Base-by-base conservation (phyloP, 768 basidiomycete species). In the Boletus edulis region DNA sequence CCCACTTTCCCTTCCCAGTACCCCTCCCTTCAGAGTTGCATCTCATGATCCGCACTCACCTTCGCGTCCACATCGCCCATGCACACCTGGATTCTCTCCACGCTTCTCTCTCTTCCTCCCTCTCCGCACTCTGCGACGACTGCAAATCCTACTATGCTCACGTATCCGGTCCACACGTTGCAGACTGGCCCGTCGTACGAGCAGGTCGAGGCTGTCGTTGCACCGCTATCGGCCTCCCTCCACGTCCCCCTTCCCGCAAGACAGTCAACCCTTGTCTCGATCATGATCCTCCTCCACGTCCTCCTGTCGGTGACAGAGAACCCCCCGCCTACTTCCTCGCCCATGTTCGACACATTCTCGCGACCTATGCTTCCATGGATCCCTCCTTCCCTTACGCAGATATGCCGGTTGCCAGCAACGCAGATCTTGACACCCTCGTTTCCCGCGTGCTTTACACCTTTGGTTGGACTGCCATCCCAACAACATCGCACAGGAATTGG, bases 101-200 rank as follows among this genome's bases (percentile, higher is more conserved):
- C 18, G 55, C 65, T 24, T 77, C 78, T 41, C 73, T 84, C 43
- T 58, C 53, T 1, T 54, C 54, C 45, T 18, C 67, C 9, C 65
- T 72, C 44, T 35, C 56, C 3, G 53, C 60, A 43, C 74, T 83
- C 57, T 82, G 80, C 61, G 62, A 74, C 34, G 76, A 82, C 53
- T 82, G 80, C 65, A 69, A 74, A 58, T 71, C 75, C 18, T 83
- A 80, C 63, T 76, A 82, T 61, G 66, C 78, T 20, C 79, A 81
- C 54, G 79, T 84, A 24, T 83, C 77, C 57, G 82, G 82, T 1
- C 70, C 71, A 31, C 76, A 79, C 55, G 70, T 82, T 10, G 81
- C 78, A 64, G 73, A 78, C 44, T 84, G 82, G 82, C 77, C 78
- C 42, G 76, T 79, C 51, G 78, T 81, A 51, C 75, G 71, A 45